Percentiles rank a stretch among this genome's conserved stretches.
phyloP scores from a whole-genome alignment of 805 yeast genomes.

The Spathaspora girioi region DNA sequence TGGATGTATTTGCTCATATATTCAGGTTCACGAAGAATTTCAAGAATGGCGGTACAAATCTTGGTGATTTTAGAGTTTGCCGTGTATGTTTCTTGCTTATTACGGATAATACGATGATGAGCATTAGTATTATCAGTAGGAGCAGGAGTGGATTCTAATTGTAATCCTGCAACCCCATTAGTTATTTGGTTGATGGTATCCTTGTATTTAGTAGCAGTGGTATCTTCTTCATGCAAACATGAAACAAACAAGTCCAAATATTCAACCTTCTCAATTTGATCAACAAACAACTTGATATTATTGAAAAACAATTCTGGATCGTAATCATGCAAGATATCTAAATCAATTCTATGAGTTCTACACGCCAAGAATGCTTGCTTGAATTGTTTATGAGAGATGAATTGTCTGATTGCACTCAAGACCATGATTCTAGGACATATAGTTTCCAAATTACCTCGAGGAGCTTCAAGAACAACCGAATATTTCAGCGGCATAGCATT shows the following conservation, averaged over 20 bases:
- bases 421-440: slow-evolving; percentile 92
- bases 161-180: slow-evolving; percentile 7
- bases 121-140: slow-evolving; percentile 2
- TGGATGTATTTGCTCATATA: slow-evolving; percentile 62
- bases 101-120: slow-evolving; percentile 28
- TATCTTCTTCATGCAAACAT: slow-evolving; percentile 82
- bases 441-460: slow-evolving; percentile 94
- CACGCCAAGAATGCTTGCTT: slow-evolving; percentile 77
- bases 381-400: slow-evolving; percentile 57
- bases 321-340: slow-evolving; percentile 87
- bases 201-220: slow-evolving; percentile 71
- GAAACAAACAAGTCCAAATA: slow-evolving; percentile 85
- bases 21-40: slow-evolving; percentile 49
- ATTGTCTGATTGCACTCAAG: slow-evolving; percentile 71
- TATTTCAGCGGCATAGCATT: slow-evolving; percentile 78
- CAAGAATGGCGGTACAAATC: slow-evolving; percentile 69
- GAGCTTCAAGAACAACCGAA: slow-evolving; percentile 85
- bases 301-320: slow-evolving; percentile 64
- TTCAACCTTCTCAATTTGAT: slow-evolving; percentile 67
- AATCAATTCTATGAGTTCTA: slow-evolving; percentile 85
- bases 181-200: slow-evolving; percentile 51
- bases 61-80: slow-evolving; percentile 62
- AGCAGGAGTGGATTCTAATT: slow-evolving; percentile 12
- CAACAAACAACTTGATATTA: slow-evolving; percentile 64
- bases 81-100: slow-evolving; percentile 24